phyloP scores from a whole-genome alignment of 176 grass and related monocot genomes.

The Cenchrus fungigraminus region DNA sequence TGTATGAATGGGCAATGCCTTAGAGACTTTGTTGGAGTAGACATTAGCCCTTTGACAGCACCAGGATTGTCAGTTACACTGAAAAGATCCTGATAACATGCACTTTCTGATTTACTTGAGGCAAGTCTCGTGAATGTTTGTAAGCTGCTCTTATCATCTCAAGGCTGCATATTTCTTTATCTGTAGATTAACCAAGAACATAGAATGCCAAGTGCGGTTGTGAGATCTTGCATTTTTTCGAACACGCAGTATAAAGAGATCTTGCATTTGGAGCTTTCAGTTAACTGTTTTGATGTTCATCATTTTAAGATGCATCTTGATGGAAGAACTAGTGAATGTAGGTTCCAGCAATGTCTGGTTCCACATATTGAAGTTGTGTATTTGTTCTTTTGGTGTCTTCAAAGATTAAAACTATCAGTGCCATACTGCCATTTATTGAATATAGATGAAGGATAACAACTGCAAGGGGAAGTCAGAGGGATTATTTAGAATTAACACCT shows the following conservation, averaged over 20 bases:
- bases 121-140: not conserved
- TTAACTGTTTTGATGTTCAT: not conserved
- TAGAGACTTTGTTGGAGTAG: not conserved
- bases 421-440: not conserved
- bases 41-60: not conserved
- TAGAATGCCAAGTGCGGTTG: conserved; percentile 10
- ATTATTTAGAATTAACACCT: not conserved
- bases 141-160: not conserved
- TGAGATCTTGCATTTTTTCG: not conserved
- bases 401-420: not conserved
- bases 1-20: not conserved
- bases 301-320: not conserved
- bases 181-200: conserved; percentile 3
- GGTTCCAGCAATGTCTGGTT: not conserved
- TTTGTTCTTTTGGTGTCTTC: not conserved
- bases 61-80: not conserved
- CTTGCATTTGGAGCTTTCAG: not conserved
- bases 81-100: not conserved
- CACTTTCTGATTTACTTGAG: not conserved
- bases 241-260: not conserved
- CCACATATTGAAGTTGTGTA: not conserved
- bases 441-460: not conserved
- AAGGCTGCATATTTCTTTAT: not conserved
- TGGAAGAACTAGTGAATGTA: not conserved
- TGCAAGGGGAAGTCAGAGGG: not conserved